Percentiles rank a stretch among this genome's conserved stretches.
These are phyloP conservation scores for Rhynchosporium secalis DNA, from an alignment of 2,329 filamentous ascomycete genomes.

Conservation along the genomic window DNA sequence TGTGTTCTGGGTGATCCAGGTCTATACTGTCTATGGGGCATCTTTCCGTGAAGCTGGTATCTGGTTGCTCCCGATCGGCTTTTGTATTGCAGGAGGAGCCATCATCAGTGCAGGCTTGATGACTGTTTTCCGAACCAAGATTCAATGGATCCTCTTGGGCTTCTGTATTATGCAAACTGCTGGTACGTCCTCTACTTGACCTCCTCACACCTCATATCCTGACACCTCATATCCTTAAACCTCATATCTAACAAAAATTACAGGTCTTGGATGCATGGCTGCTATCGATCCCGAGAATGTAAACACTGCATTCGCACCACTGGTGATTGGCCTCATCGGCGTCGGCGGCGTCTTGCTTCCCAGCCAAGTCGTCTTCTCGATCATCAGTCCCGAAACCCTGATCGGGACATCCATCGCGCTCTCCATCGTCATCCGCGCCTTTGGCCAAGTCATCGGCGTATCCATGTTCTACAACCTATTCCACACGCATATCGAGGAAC, in stretches of 20 bases:
- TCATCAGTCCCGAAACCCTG: conserved; percentile 68
- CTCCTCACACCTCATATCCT: conserved; percentile 42
- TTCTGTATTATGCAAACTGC: conserved; percentile 66
- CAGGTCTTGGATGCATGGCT: conserved; percentile 50
- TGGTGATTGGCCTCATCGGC: conserved; percentile 62
- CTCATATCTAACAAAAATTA: conserved; percentile 50
- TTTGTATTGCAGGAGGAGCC: conserved; percentile 62
- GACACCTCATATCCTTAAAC: conserved; percentile 42
- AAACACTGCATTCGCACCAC: conserved; percentile 53
- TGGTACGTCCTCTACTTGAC: conserved; percentile 45
- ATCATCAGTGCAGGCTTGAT: conserved; percentile 59
- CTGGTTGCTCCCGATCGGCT: conserved; percentile 63
- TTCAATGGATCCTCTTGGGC: conserved; percentile 58
- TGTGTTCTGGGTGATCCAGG: conserved; percentile 61
- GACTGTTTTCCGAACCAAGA: conserved; percentile 57
- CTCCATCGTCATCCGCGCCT: conserved; percentile 67
- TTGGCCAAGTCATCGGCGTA: conserved; percentile 58
- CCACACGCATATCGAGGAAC: conserved; percentile 33
- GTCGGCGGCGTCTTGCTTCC: conserved; percentile 69
- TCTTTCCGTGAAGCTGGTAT: conserved; percentile 65
- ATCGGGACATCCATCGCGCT: conserved; percentile 69
- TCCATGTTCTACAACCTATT: conserved; percentile 55
- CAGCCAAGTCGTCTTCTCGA: conserved; percentile 67
- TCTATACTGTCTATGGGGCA: conserved; percentile 65
- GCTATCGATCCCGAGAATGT: conserved; percentile 54